These are phyloP conservation scores for Endothia cerciana DNA, from an alignment of 2,329 filamentous ascomycete species.

Conservation along the genomic window DNA sequence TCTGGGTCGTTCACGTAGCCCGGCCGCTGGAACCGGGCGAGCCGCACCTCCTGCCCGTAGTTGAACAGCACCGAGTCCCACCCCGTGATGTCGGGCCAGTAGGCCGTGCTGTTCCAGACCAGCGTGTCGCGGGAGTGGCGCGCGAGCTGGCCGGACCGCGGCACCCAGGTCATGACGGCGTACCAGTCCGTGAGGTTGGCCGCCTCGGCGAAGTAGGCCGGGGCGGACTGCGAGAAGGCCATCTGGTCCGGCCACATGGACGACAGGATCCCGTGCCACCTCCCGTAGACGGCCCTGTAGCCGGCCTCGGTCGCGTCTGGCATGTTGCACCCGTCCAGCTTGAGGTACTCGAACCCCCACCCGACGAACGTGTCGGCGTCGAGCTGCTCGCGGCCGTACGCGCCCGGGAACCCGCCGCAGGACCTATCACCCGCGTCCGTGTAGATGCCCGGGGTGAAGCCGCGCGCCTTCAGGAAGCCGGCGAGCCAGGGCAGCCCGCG, in stretches of 20 bases:
- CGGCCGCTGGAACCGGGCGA: conserved; percentile 44
- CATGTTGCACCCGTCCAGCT: conserved; percentile 48
- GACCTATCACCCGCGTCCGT: conserved; percentile 48
- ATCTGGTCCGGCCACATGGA: conserved; percentile 40
- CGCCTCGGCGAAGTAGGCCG: conserved; percentile 46
- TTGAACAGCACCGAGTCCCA: conserved; percentile 55
- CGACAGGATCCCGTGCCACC: conserved; percentile 47
- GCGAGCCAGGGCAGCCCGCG: conserved; percentile 48
- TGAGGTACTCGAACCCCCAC: conserved; percentile 46
- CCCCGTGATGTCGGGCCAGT: conserved; percentile 43
- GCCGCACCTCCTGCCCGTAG: conserved; percentile 47
- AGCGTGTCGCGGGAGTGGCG: conserved; percentile 45
- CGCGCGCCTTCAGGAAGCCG: conserved; percentile 41
- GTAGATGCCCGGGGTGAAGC: conserved; percentile 52
- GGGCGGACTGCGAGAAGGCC: conserved; percentile 50
- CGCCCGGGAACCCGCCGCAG: conserved; percentile 48
- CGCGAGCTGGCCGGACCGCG: conserved; percentile 46
- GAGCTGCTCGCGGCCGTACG: conserved; percentile 44
- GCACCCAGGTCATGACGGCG: conserved; percentile 49
- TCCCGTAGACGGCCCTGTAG: conserved; percentile 41
- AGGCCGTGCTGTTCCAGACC: conserved; percentile 43
- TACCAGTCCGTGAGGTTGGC: conserved; percentile 49
- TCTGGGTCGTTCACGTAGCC: conserved; percentile 46
- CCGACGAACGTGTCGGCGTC: conserved; percentile 45
- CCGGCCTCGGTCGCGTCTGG: conserved; percentile 31